These are phyloP conservation scores for Eimeria necatrix DNA, from an alignment of 169 alveolate species.

Conservation along the genomic window DNA sequence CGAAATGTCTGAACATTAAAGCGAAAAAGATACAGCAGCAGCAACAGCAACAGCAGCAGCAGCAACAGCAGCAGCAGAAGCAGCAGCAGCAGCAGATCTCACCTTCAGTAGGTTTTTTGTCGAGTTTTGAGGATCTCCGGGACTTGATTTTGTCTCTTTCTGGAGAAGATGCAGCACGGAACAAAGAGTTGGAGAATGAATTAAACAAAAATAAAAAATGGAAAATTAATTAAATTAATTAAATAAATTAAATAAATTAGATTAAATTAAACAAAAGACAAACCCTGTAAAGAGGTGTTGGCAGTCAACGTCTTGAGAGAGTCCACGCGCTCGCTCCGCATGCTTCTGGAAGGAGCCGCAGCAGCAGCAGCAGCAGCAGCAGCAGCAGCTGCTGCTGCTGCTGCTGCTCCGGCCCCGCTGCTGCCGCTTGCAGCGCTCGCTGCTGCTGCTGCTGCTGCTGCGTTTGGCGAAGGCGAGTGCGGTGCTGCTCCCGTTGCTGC, in stretches of 20 bases:
- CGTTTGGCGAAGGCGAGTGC: background rate
- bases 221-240: background rate
- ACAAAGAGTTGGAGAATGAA: background rate
- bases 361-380: constrained; percentile 11
- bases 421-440: background rate
- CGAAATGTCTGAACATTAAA: too few relatives aligned
- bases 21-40: background rate
- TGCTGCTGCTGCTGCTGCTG: background rate
- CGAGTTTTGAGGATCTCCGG: background rate
- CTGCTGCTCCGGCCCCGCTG: background rate
- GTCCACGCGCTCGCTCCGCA: background rate
- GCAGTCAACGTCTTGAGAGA: background rate
- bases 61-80: constrained; percentile 13
- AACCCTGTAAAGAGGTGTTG: background rate
- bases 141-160: background rate
- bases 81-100: background rate
- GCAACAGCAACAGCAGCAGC: constrained; percentile 21
- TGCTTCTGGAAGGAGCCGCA: background rate
- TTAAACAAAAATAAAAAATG: background rate
- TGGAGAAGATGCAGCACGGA: background rate
- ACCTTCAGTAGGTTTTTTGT: background rate
- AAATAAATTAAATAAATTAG: background rate
- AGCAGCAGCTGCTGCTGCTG: background rate
- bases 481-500: background rate
- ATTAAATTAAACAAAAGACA: background rate